A percentile compares a stretch with the other conserved stretches of the same genome.
phyloP scores from a whole-genome alignment of 1,139 yeast genomes.

The Kodamaea arcana region DNA sequence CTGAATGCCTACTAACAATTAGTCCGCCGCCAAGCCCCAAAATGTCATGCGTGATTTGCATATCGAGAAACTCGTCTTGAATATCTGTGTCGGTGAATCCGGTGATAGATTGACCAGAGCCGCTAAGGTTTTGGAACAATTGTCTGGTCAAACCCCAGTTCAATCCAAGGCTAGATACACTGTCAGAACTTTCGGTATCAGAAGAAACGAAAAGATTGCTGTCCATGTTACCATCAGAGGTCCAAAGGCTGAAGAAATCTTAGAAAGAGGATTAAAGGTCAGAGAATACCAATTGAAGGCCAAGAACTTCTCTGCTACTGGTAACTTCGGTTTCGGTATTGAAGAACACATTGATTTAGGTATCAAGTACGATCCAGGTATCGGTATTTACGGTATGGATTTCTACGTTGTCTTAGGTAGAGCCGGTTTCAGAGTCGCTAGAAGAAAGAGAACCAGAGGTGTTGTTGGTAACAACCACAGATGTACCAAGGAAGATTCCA shows the following conservation, averaged over 20 bases:
- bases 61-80: constrained; percentile 98
- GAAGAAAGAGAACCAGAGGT: constrained; percentile 96
- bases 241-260: constrained; percentile 99
- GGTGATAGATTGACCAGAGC: constrained; percentile 99
- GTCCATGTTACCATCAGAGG: constrained; percentile 99
- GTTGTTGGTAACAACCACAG: constrained; percentile 90
- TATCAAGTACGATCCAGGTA: constrained; percentile 99
- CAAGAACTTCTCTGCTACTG: constrained; percentile 96
- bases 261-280: constrained; percentile 99
- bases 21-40: constrained; percentile 36
- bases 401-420: constrained; percentile 99
- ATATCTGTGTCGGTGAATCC: constrained; percentile 99
- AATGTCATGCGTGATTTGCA: constrained; percentile 95
- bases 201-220: constrained; percentile 99
- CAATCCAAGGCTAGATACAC: constrained; percentile 99
- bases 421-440: constrained; percentile 98
- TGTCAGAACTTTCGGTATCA: constrained; percentile 99
- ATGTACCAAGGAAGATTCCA: constrained; percentile 90
- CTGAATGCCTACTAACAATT: constrained; percentile 3
- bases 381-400: constrained; percentile 99
- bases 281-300: constrained; percentile 96
- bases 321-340: constrained; percentile 99
- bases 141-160: constrained; percentile 99
- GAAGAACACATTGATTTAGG: constrained; percentile 99
- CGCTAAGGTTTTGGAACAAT: constrained; percentile 99